These are phyloP conservation scores for Pythium aquatile DNA, from an alignment of 352 stramenopile species.

Conservation along the genomic window DNA sequence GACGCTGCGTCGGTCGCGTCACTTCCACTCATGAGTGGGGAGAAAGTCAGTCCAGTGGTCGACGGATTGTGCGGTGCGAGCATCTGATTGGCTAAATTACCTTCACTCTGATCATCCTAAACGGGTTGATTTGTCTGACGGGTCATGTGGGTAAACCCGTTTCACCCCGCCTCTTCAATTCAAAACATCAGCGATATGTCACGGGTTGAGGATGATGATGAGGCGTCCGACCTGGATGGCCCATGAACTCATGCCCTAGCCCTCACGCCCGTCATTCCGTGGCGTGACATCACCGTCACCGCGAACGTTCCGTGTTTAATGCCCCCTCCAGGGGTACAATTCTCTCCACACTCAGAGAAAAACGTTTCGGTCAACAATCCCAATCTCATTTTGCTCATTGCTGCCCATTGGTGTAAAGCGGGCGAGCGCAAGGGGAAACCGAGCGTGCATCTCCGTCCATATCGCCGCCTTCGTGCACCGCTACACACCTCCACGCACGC, in stretches of 20 bases:
- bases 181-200: neutral
- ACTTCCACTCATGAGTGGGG: constrained; percentile 10
- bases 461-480: neutral
- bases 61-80: constrained; percentile 14
- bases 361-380: constrained; percentile 34
- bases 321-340: constrained; percentile 11
- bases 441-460: constrained; percentile 7
- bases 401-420: constrained; percentile 24
- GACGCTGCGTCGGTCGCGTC: constrained; percentile 20
- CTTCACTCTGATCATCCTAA: neutral
- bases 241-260: constrained; percentile 12
- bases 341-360: constrained; percentile 12
- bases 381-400: constrained; percentile 29
- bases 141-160: neutral
- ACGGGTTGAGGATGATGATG: neutral
- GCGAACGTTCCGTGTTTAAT: constrained; percentile 18
- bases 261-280: constrained; percentile 9
- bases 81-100: constrained; percentile 12
- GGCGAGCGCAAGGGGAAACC: constrained; percentile 13
- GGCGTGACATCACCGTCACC: constrained; percentile 21
- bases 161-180: neutral
- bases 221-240: neutral
- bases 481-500: neutral
- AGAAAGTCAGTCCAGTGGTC: constrained; percentile 27
- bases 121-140: neutral